Evolutionary conservation across 805 yeast species (phyloP).

Genomic region (Pichia scutulata): DNA sequence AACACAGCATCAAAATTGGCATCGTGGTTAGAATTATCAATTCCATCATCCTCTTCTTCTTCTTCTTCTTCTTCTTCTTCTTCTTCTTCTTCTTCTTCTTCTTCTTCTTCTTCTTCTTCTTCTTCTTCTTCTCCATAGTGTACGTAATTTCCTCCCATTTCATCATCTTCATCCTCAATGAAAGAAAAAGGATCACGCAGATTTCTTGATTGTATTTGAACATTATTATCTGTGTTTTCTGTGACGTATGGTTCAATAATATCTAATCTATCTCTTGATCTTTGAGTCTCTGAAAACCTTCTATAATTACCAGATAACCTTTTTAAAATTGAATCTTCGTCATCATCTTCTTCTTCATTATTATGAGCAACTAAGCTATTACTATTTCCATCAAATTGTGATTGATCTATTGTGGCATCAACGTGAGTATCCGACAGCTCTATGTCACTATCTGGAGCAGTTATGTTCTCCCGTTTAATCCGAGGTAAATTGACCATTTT

Average conservation of each 20-base stretch:
- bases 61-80: slow-evolving; percentile 23
- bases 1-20: slow-evolving; percentile 8
- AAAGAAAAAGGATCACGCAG: background rate
- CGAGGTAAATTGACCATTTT: background rate
- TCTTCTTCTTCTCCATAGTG: slow-evolving; percentile 10
- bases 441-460: background rate
- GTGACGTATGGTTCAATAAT: slow-evolving; percentile 3
- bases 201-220: background rate
- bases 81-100: slow-evolving; percentile 18
- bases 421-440: slow-evolving; percentile 1
- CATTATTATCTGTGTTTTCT: slow-evolving; percentile 14
- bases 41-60: slow-evolving; percentile 12
- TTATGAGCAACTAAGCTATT: background rate
- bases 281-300: slow-evolving; percentile 24
- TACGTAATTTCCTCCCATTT: slow-evolving; percentile 16
- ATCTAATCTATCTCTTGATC: slow-evolving; percentile 9
- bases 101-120: slow-evolving; percentile 12
- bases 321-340: slow-evolving; percentile 26
- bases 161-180: slow-evolving; percentile 7
- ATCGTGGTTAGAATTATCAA: background rate
- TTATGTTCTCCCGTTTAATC: background rate
- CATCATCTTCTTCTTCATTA: slow-evolving; percentile 20
- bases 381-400: background rate
- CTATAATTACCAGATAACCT: slow-evolving; percentile 36
- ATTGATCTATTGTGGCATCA: background rate